Conservation (phyloP, 768 basidiomycete species). For the Russula compacta region DNA sequence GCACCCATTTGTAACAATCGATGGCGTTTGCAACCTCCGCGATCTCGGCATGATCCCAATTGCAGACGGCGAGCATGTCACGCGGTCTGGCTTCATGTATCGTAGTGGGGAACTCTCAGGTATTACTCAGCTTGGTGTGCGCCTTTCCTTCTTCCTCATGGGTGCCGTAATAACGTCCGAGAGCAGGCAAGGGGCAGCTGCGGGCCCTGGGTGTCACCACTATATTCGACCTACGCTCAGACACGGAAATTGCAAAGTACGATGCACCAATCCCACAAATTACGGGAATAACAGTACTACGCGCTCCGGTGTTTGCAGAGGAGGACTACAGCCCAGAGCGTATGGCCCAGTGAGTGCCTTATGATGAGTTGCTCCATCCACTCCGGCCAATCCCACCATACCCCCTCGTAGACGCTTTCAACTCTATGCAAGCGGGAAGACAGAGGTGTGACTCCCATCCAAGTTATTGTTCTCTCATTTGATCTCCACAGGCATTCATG, state of each 20-base stretch:
- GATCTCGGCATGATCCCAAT: slow-evolving; percentile 61
- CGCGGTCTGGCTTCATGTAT: slow-evolving; percentile 47
- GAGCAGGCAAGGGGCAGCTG: slow-evolving; percentile 48
- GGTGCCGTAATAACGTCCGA: not conserved
- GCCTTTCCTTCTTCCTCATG: not conserved
- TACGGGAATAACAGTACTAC: slow-evolving; percentile 51
- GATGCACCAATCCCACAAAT: slow-evolving; percentile 54
- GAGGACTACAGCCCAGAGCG: slow-evolving; percentile 79
- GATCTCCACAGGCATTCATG: slow-evolving; percentile 55
- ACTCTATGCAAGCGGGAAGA: slow-evolving; percentile 72
- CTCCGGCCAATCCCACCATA: not conserved
- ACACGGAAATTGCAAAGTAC: slow-evolving; percentile 72
- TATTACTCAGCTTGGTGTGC: slow-evolving; percentile 57
- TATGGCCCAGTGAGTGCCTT: slow-evolving; percentile 72
- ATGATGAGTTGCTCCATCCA: not conserved
- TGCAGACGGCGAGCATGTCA: slow-evolving; percentile 36
- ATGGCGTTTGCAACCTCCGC: slow-evolving; percentile 70
- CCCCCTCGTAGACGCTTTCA: slow-evolving; percentile 45
- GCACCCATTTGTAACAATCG: slow-evolving; percentile 59
- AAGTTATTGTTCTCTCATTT: not conserved
- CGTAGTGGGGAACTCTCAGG: slow-evolving; percentile 67
- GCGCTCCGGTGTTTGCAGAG: slow-evolving; percentile 52
- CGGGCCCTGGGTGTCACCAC: slow-evolving; percentile 53
- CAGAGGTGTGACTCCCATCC: slow-evolving; percentile 41
- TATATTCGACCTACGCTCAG: slow-evolving; percentile 72